A percentile compares a stretch with the other conserved stretches of the same genome.
phyloP scores from a whole-genome alignment of 805 yeast genomes.

The Candida peoriensis region DNA sequence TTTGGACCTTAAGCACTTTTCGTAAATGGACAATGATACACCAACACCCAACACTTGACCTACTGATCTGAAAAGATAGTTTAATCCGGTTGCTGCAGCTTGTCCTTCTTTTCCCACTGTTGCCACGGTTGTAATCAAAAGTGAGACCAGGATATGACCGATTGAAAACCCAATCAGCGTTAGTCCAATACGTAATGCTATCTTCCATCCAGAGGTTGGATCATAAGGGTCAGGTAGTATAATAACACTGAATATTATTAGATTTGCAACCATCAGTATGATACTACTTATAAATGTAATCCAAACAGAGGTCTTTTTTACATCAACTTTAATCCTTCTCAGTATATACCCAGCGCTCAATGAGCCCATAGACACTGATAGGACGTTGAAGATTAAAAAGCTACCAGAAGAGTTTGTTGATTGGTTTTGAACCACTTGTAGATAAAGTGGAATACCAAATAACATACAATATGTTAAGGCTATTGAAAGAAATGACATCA shows the following conservation, averaged over 20 bases:
- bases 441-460: conserved; percentile 1
- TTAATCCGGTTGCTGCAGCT: conserved; percentile 38
- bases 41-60: conserved; percentile 38
- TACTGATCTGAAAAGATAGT: conserved; percentile 35
- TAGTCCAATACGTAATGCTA: conserved; percentile 21
- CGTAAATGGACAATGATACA: conserved; percentile 27
- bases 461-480: conserved; percentile 1
- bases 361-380: conserved; percentile 18
- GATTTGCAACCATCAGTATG: conserved; percentile 5
- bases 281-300: background rate
- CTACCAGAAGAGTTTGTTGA: conserved; percentile 30
- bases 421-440: conserved; percentile 25
- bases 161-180: conserved; percentile 29
- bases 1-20: conserved; percentile 3
- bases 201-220: conserved; percentile 9
- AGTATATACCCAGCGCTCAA: conserved; percentile 28
- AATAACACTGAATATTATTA: conserved; percentile 3
- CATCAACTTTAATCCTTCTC: conserved; percentile 1
- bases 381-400: conserved; percentile 31
- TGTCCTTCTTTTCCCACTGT: conserved; percentile 34
- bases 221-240: conserved; percentile 7
- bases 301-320: conserved; percentile 4
- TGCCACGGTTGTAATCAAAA: conserved; percentile 33
- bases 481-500: conserved; percentile 7
- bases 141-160: conserved; percentile 33